Conservation (phyloP, 2,329 filamentous ascomycete genomes). For the Aspergillus intermedius region DNA sequence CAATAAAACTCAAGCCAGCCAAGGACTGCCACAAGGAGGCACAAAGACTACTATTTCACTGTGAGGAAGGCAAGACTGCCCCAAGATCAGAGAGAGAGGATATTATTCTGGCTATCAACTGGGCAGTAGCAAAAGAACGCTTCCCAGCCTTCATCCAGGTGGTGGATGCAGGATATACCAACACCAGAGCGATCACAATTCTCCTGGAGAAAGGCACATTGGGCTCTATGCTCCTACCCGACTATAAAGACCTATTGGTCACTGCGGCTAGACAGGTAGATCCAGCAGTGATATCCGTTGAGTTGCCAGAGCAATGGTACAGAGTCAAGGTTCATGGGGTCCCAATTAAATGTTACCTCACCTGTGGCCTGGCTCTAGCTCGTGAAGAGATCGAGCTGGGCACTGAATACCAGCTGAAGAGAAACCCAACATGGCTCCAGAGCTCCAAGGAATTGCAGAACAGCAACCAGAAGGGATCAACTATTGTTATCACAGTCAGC, state of each 20-base stretch:
- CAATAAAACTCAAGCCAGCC: background rate
- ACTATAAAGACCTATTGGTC: background rate
- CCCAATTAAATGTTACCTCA: background rate
- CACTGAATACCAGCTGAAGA: background rate
- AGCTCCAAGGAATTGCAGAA: background rate
- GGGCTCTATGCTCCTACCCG: background rate
- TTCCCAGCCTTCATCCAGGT: background rate
- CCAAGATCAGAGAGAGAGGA: background rate
- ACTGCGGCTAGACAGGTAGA: background rate
- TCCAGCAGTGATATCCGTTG: background rate
- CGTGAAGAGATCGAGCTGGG: background rate
- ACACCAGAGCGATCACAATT: background rate
- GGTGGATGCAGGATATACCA: background rate
- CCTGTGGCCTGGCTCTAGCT: background rate
- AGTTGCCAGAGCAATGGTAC: background rate
- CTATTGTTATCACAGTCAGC: background rate
- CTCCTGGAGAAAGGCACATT: background rate
- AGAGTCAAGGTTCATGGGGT: background rate
- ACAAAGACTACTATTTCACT: background rate
- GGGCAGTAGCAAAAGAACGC: background rate
- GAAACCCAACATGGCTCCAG: background rate
- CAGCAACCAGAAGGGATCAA: background rate
- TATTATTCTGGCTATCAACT: background rate
- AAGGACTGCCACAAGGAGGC: background rate
- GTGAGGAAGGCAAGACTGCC: background rate